phyloP scores from a whole-genome alignment of 257 asterid genomes.

The Verbena officinalis region DNA sequence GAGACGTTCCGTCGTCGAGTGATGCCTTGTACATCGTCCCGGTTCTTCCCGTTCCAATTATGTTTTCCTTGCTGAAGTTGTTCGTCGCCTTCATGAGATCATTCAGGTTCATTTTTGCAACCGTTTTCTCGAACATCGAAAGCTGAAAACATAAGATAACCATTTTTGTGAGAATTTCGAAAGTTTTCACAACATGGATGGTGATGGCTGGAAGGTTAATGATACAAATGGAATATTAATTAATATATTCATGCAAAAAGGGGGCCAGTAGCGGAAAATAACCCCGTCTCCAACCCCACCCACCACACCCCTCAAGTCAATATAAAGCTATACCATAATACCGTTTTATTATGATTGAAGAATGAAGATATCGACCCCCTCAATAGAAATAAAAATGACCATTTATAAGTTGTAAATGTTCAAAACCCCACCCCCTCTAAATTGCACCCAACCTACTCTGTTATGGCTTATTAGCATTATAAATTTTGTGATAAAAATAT shows the following conservation, averaged over 20 bases:
- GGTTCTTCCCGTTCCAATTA: conserved; percentile 65
- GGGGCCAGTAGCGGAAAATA: too few species aligned
- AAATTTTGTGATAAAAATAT: too few species aligned
- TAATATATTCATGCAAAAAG: not conserved
- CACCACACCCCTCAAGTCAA: too few species aligned
- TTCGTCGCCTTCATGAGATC: conserved; percentile 80
- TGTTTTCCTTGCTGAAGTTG: conserved; percentile 64
- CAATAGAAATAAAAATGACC: too few species aligned
- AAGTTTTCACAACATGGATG: conserved; percentile 1
- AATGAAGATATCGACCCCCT: too few species aligned
- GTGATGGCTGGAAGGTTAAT: not conserved
- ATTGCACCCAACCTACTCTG: too few species aligned
- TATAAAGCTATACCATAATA: too few species aligned
- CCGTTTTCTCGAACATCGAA: conserved; percentile 63
- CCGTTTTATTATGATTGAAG: too few species aligned
- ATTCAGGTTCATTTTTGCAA: conserved; percentile 62
- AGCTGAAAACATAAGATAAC: conserved; percentile 48
- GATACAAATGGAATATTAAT: not conserved
- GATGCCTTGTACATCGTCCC: conserved; percentile 68
- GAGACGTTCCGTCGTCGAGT: conserved; percentile 60
- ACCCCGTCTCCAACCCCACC: too few species aligned
- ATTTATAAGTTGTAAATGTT: too few species aligned
- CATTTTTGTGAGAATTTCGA: not conserved
- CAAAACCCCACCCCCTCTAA: too few species aligned
- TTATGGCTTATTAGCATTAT: too few species aligned